Evolutionary conservation across 2,329 filamentous ascomycete species (phyloP).

Genomic region (Apiospora pterosperma): DNA sequence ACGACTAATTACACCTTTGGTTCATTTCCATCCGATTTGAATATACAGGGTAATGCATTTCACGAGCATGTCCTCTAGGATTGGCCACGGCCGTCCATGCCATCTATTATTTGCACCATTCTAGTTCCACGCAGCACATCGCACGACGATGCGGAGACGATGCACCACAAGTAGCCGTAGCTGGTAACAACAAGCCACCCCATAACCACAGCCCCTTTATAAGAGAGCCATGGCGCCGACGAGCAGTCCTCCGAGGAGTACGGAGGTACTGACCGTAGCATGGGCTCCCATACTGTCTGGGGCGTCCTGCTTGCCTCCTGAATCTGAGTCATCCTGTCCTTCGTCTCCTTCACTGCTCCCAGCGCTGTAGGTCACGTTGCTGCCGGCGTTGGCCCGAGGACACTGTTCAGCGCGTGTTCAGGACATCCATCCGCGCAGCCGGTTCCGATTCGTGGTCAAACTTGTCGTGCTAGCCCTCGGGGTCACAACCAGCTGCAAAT

Average conservation of each 20-base stretch:
- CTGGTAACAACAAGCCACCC: background rate
- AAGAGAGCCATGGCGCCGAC: background rate
- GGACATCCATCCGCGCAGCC: slow-evolving; percentile 47
- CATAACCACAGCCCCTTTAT: background rate
- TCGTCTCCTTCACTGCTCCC: background rate
- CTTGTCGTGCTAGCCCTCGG: slow-evolving; percentile 16
- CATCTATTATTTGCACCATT: too few relatives aligned
- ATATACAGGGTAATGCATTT: too few relatives aligned
- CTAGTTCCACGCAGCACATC: too few relatives aligned
- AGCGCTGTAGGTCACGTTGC: background rate
- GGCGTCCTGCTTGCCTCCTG: background rate
- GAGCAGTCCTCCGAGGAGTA: background rate
- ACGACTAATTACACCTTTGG: too few relatives aligned
- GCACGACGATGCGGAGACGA: too few relatives aligned
- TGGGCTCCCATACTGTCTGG: background rate
- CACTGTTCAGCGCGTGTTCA: slow-evolving; percentile 29
- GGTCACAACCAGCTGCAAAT: slow-evolving; percentile 40
- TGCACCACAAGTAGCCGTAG: too few relatives aligned
- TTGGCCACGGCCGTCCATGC: too few relatives aligned
- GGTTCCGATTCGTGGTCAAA: slow-evolving; percentile 45
- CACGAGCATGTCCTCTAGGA: too few relatives aligned
- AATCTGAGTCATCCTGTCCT: background rate
- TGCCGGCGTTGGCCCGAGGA: background rate
- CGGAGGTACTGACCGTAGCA: background rate
- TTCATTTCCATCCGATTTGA: too few relatives aligned